A percentile compares a stretch with the other conserved stretches of the same genome.
phyloP scores from a whole-genome alignment of 768 basidiomycete genomes.

The Calocybe gangraenosa region DNA sequence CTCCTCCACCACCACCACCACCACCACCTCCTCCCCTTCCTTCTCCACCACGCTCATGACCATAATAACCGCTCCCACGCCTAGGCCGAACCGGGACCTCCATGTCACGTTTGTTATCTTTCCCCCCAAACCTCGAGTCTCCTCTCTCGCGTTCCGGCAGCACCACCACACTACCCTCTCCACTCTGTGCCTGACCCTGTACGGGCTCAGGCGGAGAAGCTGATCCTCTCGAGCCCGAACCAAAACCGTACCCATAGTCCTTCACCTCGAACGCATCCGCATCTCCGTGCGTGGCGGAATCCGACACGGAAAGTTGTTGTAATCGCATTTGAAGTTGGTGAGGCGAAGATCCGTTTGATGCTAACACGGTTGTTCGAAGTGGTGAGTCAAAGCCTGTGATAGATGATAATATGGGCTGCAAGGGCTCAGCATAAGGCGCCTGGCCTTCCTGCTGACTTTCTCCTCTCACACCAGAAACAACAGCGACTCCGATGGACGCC shows the following conservation, averaged over 20 bases:
- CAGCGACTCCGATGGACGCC: neutral
- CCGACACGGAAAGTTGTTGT: neutral
- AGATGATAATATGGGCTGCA: conserved; percentile 1
- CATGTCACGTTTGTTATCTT: conserved; percentile 12
- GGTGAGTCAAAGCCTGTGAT: neutral
- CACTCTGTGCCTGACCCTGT: conserved; percentile 13
- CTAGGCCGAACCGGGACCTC: conserved; percentile 5
- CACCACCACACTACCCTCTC: neutral
- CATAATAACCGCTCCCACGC: conserved; percentile 7
- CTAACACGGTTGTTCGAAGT: neutral
- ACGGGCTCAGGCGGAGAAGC: conserved; percentile 4
- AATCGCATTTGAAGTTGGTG: conserved; percentile 4
- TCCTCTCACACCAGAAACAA: neutral
- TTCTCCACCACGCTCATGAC: conserved; percentile 6
- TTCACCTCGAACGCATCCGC: conserved; percentile 50
- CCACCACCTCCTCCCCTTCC: conserved; percentile 11
- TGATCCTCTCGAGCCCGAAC: conserved; percentile 24
- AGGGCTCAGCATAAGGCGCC: neutral
- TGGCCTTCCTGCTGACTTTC: neutral
- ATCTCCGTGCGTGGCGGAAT: neutral
- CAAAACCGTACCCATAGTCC: conserved; percentile 65
- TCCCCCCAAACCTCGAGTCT: conserved; percentile 6
- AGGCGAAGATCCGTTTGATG: conserved; percentile 3
- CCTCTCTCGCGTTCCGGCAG: conserved; percentile 18
- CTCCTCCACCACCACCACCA: conserved; percentile 28